These are phyloP conservation scores for Fusarium citri DNA, from an alignment of 2,329 filamentous ascomycete genomes.

Conservation along the genomic window DNA sequence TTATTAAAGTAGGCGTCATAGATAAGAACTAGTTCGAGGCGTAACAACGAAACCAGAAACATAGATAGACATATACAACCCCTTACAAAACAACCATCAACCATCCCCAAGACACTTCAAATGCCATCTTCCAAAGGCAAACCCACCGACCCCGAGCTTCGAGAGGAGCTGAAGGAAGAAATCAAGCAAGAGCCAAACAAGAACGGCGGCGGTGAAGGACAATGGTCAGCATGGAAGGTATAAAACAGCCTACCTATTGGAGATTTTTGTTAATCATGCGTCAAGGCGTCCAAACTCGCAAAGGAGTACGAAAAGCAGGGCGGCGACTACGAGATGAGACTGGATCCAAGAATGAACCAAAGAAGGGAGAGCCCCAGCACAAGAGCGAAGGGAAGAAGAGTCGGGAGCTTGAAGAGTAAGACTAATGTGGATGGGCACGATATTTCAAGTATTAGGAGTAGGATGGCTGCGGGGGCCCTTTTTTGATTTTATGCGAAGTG, in stretches of 20 bases:
- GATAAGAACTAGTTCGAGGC: background rate
- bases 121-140: conserved; percentile 1
- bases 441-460: background rate
- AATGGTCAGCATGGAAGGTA: conserved; percentile 1
- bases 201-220: background rate
- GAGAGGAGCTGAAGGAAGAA: background rate
- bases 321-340: background rate
- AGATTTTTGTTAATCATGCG: background rate
- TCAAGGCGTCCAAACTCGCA: background rate
- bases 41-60: rapidly evolving
- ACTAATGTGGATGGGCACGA: no score
- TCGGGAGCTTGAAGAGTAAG: background rate
- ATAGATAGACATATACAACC: no score
- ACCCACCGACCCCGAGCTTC: background rate
- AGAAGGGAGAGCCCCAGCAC: background rate
- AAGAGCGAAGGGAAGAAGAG: background rate
- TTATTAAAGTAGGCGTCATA: background rate
- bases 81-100: rapidly evolving
- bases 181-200: background rate
- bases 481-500: background rate
- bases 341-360: background rate
- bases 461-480: background rate
- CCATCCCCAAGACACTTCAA: background rate
- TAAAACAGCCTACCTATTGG: rapidly evolving
- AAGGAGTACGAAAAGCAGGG: background rate